A percentile compares a stretch with the other conserved stretches of the same genome.
These are phyloP conservation scores for Metarhizium anisopliae DNA, from an alignment of 2,329 filamentous ascomycete genomes.

Conservation along the genomic window DNA sequence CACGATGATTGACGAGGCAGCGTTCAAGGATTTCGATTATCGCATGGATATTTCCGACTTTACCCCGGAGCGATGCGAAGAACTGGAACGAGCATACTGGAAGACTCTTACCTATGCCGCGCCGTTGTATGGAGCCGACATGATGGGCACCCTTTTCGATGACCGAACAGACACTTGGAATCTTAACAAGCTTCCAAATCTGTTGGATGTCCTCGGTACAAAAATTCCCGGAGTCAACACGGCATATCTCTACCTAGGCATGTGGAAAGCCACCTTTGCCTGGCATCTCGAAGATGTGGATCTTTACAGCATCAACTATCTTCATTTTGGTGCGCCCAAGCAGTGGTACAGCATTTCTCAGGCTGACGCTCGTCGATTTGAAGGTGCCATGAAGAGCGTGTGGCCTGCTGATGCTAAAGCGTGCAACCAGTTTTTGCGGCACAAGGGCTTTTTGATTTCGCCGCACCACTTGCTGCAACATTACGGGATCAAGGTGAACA, in stretches of 20 bases:
- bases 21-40: constrained; percentile 88
- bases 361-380: constrained; percentile 84
- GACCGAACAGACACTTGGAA: constrained; percentile 84
- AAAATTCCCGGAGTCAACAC: constrained; percentile 98
- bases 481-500: constrained; percentile 94
- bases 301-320: constrained; percentile 98
- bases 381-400: constrained; percentile 88
- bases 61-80: constrained; percentile 83
- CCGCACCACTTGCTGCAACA: constrained; percentile 78
- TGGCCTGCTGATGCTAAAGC: constrained; percentile 95
- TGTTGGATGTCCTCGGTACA: constrained; percentile 87
- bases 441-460: constrained; percentile 96
- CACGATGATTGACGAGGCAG: constrained; percentile 77
- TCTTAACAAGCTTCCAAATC: constrained; percentile 84
- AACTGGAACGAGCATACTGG: constrained; percentile 93
- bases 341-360: constrained; percentile 99
- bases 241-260: constrained; percentile 92
- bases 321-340: constrained; percentile 96
- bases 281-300: constrained; percentile 99
- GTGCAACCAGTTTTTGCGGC: constrained; percentile 89
- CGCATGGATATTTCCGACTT: constrained; percentile 81
- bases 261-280: constrained; percentile 99
- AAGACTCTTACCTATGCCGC: constrained; percentile 92
- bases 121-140: constrained; percentile 91
- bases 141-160: constrained; percentile 90